A percentile compares a stretch with the other conserved stretches of the same genome.
Conservation (phyloP, 208 protist species). For the Phytomonas francai region DNA sequence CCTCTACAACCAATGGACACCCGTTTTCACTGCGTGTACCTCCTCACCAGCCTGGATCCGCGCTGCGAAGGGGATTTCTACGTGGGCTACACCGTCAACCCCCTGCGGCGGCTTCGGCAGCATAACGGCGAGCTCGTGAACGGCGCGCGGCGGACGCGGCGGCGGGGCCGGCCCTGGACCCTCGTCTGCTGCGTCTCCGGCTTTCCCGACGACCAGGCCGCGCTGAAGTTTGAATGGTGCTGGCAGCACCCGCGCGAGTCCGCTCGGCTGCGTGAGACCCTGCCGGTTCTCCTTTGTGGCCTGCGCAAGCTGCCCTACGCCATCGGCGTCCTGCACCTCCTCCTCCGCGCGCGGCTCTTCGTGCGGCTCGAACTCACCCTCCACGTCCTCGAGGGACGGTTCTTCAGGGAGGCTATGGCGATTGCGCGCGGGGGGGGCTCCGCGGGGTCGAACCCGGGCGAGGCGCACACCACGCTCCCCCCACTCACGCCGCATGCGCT, state of each 20-base stretch:
- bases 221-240: conserved; percentile 94
- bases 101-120: conserved; percentile 85
- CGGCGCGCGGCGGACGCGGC: conserved; percentile 77
- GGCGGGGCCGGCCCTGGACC: conserved; percentile 82
- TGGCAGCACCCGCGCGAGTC: conserved; percentile 87
- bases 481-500: conserved; percentile 30
- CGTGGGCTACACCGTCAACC: conserved; percentile 93
- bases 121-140: conserved; percentile 93
- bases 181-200: conserved; percentile 89
- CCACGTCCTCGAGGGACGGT: conserved; percentile 53
- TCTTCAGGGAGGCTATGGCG: conserved; percentile 25
- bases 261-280: conserved; percentile 30
- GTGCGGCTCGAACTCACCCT: conserved; percentile 57
- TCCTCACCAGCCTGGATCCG: conserved; percentile 74
- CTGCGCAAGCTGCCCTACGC: conserved; percentile 48
- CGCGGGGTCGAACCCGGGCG: background rate
- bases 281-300: conserved; percentile 16
- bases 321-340: conserved; percentile 46
- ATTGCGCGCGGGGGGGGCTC: background rate
- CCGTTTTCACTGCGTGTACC: conserved; percentile 87
- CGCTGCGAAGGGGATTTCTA: conserved; percentile 66
- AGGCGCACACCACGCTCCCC: conserved; percentile 12
- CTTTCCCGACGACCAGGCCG: conserved; percentile 83
- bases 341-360: conserved; percentile 54
- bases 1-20: conserved; percentile 53